phyloP scores from a whole-genome alignment of 768 basidiomycete species.

The Suillus discolor region DNA sequence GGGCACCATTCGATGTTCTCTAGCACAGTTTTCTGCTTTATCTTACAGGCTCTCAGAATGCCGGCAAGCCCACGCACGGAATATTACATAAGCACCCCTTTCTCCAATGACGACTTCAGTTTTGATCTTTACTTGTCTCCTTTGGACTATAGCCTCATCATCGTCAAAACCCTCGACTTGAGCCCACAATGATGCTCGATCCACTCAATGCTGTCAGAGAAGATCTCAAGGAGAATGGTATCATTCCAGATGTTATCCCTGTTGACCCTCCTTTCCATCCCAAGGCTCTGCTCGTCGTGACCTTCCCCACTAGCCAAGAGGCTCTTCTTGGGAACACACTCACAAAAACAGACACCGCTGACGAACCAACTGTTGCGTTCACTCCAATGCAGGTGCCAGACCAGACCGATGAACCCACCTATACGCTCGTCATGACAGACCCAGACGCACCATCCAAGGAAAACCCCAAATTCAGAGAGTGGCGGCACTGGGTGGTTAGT shows the following conservation, averaged over 20 bases:
- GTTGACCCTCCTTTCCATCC: slow-evolving; percentile 26
- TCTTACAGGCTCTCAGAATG: background rate
- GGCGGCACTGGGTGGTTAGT: slow-evolving; percentile 60
- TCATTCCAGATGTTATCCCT: slow-evolving; percentile 35
- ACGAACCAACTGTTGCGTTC: slow-evolving; percentile 54
- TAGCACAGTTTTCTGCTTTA: background rate
- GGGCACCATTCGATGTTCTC: background rate
- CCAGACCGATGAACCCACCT: slow-evolving; percentile 36
- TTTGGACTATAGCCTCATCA: background rate
- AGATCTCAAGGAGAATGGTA: slow-evolving; percentile 19
- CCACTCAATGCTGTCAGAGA: slow-evolving; percentile 25
- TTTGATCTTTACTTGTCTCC: background rate
- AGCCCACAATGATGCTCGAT: slow-evolving; percentile 18
- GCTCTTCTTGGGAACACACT: slow-evolving; percentile 41
- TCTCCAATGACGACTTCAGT: background rate
- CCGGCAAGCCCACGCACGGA: background rate
- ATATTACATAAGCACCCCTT: slow-evolving; percentile 4
- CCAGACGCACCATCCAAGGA: slow-evolving; percentile 57
- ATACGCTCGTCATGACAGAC: slow-evolving; percentile 60
- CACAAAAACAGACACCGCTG: slow-evolving; percentile 39
- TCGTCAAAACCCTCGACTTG: background rate
- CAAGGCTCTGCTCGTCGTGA: slow-evolving; percentile 29
- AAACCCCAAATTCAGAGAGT: slow-evolving; percentile 51
- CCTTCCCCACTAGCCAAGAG: slow-evolving; percentile 34
- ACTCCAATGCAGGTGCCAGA: slow-evolving; percentile 42